Evolutionary conservation across 192 early-diverging fungal species (phyloP), one percentile per base, ranked within the genome.

Genomic region (Polychytrium aggregatum): DNA sequence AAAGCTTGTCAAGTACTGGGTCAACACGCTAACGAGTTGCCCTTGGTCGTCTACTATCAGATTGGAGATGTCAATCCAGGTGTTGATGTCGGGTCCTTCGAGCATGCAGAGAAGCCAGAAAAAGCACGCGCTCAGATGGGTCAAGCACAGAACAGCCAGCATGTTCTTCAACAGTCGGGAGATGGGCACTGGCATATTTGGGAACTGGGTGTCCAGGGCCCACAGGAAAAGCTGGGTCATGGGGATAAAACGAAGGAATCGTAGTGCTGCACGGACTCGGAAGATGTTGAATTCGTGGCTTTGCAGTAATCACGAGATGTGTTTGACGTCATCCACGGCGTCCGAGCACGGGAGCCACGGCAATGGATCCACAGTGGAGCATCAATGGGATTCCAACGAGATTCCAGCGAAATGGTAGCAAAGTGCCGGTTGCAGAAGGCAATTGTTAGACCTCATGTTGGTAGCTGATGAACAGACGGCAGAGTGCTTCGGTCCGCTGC

Each of bases 171-270:
- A 13, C 14, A 56, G 46, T 8, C 55, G 55, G 30, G 37, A 4
- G 35, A 55, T 44, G 1, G 55, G 22, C 17, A 44, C 22, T 17
- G 37, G 41, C 20, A 54, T 3, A 22, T 21, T 25, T 2, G 25
- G 31, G 14, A 54, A 11, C 14, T 20, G 10, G 28, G 26, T 29
- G 27, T 11, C 26, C 28, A 29, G n/a, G 41, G 47, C 30, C 1
- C 14, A 10, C 11, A 31, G 18, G 11, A 53, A 7, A 14, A 56
- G 41, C 21, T 18, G 9, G 4, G 25, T 58, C 49, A 56, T 7
- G 10, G 53, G 55, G 11, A 56, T 34, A 17, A 58, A 56, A 1
- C 55, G 55, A 11, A 53, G 55, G n/a, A 53, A 11, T 5, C 55
- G 46, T 10, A 53, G 21, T 8, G 55, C 11, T 5, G 37, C 37